Conservation (phyloP, 2,329 filamentous ascomycete genomes). For the Sporothrix dimorphospora region DNA sequence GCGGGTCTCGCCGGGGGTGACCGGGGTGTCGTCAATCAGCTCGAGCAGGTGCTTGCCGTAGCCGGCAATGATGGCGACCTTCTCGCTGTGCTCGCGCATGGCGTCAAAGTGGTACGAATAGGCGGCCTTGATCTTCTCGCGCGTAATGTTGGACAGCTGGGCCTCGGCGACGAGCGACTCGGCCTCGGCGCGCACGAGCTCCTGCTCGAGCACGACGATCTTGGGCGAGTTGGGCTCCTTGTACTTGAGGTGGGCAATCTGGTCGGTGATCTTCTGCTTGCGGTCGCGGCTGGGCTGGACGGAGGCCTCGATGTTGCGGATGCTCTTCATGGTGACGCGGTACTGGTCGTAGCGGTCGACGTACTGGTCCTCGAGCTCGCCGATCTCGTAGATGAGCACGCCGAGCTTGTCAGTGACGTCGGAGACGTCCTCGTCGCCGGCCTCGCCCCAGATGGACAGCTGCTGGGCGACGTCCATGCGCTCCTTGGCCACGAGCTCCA, state of each 20-base stretch:
- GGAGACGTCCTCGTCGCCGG: constrained; percentile 94
- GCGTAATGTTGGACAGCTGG: constrained; percentile 98
- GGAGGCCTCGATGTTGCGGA: constrained; percentile 97
- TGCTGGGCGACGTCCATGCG: constrained; percentile 99
- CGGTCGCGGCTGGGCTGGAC: constrained; percentile 97
- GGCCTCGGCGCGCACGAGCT: constrained; percentile 95
- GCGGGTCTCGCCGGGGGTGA: constrained; percentile 95
- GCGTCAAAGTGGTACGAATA: constrained; percentile 99
- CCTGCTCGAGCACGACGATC: constrained; percentile 97
- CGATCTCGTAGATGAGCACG: constrained; percentile 96
- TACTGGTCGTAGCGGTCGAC: constrained; percentile 99
- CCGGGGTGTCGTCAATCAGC: constrained; percentile 92
- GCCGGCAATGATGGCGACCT: constrained; percentile 95
- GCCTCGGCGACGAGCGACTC: constrained; percentile 99
- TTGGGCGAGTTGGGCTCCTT: constrained; percentile 98
- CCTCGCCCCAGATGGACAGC: constrained; percentile 97
- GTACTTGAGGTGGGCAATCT: constrained; percentile 98
- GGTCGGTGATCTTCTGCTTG: constrained; percentile 99
- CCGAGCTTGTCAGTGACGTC: constrained; percentile 99
- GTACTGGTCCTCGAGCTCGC: constrained; percentile 96
- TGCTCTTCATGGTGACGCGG: constrained; percentile 98
- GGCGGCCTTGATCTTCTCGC: constrained; percentile 97
- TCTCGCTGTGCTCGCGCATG: constrained; percentile 95
- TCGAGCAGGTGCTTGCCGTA: constrained; percentile 98
- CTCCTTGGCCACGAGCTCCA: constrained; percentile 93